Conservation (phyloP, 306 rosid genomes). For the Lotus japonicus region DNA sequence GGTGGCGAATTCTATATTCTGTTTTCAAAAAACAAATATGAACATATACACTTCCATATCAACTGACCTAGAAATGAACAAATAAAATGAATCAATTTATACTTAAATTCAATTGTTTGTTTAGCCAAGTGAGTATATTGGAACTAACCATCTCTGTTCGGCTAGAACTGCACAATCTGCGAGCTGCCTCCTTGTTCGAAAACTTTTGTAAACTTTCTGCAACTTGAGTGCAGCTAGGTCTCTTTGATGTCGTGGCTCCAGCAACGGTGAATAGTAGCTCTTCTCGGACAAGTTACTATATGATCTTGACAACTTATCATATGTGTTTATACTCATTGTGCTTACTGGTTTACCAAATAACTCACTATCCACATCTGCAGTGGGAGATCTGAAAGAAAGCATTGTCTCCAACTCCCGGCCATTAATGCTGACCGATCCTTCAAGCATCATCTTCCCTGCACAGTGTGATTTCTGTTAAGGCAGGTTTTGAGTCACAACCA, state of each 20-base stretch:
- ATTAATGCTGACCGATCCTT: constrained; percentile 38
- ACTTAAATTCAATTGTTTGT: background rate
- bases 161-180: constrained; percentile 91
- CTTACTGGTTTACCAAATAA: constrained; percentile 27
- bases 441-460: constrained; percentile 32
- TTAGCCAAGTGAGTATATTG: background rate
- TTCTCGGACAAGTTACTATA: constrained; percentile 27
- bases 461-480: constrained; percentile 2
- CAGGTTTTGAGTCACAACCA: constrained; percentile 25
- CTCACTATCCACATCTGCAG: constrained; percentile 28
- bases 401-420: constrained; percentile 34
- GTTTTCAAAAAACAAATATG: too few species aligned
- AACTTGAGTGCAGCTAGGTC: constrained; percentile 64
- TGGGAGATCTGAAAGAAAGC: constrained; percentile 33
- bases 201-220: constrained; percentile 93
- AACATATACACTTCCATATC: background rate
- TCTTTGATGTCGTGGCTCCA: constrained; percentile 19
- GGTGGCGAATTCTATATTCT: too few species aligned
- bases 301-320: constrained; percentile 18
- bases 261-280: constrained; percentile 6
- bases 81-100: background rate
- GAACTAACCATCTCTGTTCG: constrained; percentile 81
- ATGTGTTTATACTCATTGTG: constrained; percentile 18
- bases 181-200: constrained; percentile 72
- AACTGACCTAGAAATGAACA: background rate